Percentiles rank a stretch among this genome's conserved stretches.
These are phyloP conservation scores for Leucosporidium scottii DNA, from an alignment of 768 basidiomycete species.

Conservation along the genomic window DNA sequence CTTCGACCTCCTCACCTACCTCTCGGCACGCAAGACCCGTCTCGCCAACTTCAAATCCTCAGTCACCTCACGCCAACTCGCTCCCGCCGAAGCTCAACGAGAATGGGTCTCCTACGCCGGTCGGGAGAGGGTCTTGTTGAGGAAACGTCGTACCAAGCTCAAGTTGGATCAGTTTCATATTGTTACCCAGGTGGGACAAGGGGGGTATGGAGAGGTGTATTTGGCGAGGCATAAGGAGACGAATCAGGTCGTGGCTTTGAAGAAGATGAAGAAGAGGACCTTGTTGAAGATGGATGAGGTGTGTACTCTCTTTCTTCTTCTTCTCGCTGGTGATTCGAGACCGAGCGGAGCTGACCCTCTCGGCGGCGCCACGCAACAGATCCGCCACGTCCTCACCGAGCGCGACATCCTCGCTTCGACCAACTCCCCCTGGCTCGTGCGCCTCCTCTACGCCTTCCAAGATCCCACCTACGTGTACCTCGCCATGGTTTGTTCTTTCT, in stretches of 20 bases:
- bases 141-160: conserved; percentile 85
- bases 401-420: conserved; percentile 96
- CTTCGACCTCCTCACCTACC: conserved; percentile 87
- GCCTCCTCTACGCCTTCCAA: conserved; percentile 93
- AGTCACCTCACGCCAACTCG: conserved; percentile 57
- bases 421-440: conserved; percentile 94
- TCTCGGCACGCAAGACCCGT: conserved; percentile 76
- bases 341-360: neutral
- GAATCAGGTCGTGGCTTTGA: conserved; percentile 90
- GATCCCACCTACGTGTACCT: conserved; percentile 84
- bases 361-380: conserved; percentile 46
- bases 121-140: conserved; percentile 83
- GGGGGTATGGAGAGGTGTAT: conserved; percentile 96
- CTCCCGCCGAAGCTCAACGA: conserved; percentile 44
- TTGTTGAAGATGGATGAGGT: conserved; percentile 98
- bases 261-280: conserved; percentile 94
- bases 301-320: conserved; percentile 21
- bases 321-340: neutral
- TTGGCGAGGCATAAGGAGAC: conserved; percentile 91
- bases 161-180: conserved; percentile 94
- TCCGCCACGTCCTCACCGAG: conserved; percentile 96
- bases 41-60: conserved; percentile 74
- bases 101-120: conserved; percentile 92
- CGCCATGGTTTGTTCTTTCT: too few species aligned
- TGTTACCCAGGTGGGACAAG: conserved; percentile 97